Conservation (phyloP, 1,284 basidiomycete species). For the Malassezia slooffiae region DNA sequence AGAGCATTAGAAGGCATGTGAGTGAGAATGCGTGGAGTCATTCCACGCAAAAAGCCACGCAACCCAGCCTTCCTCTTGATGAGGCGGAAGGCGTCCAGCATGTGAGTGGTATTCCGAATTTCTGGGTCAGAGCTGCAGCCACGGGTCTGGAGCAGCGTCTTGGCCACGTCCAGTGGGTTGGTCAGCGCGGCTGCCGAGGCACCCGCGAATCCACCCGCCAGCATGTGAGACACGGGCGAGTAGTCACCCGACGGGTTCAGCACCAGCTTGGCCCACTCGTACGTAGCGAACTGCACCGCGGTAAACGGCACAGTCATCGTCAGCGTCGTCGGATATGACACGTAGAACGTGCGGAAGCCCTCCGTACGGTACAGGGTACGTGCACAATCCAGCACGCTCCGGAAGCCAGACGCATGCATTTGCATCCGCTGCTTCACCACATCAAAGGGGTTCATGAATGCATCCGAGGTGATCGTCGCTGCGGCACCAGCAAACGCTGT, state of each 20-base stretch:
- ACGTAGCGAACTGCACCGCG: constrained; percentile 91
- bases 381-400: constrained; percentile 71
- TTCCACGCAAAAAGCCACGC: constrained; percentile 73
- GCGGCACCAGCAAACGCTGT: constrained; percentile 81
- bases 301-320: constrained; percentile 97
- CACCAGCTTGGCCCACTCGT: constrained; percentile 80
- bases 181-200: constrained; percentile 90
- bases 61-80: constrained; percentile 76
- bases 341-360: constrained; percentile 84
- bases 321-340: constrained; percentile 89
- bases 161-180: constrained; percentile 95
- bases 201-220: constrained; percentile 81
- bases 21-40: constrained; percentile 82
- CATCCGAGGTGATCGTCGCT: constrained; percentile 89
- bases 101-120: constrained; percentile 72
- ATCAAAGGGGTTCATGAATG: constrained; percentile 99
- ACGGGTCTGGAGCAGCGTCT: constrained; percentile 88
- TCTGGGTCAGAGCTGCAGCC: constrained; percentile 69
- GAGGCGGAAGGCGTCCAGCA: constrained; percentile 76
- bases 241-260: constrained; percentile 78
- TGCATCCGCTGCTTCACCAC: constrained; percentile 99
- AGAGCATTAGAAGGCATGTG: constrained; percentile 95
- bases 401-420: constrained; percentile 78
- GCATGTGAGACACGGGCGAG: constrained; percentile 79
- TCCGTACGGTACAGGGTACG: constrained; percentile 71